Evolutionary conservation across 164 flowering plant genomes (phyloP), one percentile per base, ranked within the genome.

Genomic region (Tinospora cordifolia): DNA sequence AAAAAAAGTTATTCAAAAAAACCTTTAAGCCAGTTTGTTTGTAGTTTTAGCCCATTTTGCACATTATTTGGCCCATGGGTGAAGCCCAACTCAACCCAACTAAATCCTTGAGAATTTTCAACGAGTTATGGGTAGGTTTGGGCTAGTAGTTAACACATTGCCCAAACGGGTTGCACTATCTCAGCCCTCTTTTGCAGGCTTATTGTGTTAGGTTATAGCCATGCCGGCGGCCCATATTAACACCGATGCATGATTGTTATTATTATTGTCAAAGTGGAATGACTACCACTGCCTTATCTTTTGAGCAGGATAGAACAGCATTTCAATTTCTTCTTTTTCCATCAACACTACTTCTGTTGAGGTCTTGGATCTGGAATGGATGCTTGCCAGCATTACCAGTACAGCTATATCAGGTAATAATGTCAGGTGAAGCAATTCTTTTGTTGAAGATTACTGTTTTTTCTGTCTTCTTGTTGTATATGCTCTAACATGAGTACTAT

Each of bases 351-450:
- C 88, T 94, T 24, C 44, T 82, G 13, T 76, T 89, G 54, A 82
- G 97, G 74, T 81, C 86, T 60, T 84, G 82, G 83, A 40, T 87
- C 27, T 92, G 99, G 99, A 79, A 84, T 75, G 97, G 93, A 65
- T 94, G 98, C 79, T 74, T 94, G 79, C 98, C 99, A 25, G 89
- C 92, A n/a, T 82, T 89, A 74, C 92, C 99, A 36, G 98, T 94
- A 76, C 97, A 94, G 75, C 79, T 90, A 22, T 92, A 94, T 78
- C 97, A 94, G 96, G 99, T 92, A 81, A 39, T 64, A 46, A 67
- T 46, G 6, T 59, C 22, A 67, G 67, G 62, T 75, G 1, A 30
- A 19, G 8, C 46, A 14, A 4, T 14, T 72, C 64, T 62, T 59
- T 44, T 44, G 17, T 74, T 77, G 24, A 14, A 19, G 24, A 54